phyloP scores from a whole-genome alignment of 2,329 filamentous ascomycete species.

The Pezicula radicicola region DNA sequence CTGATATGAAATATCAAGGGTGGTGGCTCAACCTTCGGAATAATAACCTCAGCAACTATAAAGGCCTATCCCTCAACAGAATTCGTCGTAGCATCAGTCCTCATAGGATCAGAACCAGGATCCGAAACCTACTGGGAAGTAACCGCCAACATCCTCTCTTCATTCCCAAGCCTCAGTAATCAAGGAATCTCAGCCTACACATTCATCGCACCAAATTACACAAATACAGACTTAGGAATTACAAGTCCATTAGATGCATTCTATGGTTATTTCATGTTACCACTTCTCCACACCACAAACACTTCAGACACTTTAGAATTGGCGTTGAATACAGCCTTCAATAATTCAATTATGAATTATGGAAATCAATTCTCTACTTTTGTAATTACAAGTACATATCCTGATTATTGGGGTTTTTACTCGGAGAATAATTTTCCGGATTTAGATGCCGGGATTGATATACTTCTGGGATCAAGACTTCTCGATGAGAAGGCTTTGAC shows the following conservation, averaged over 20 bases:
- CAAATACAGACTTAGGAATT: slow-evolving; percentile 20
- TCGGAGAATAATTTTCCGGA: slow-evolving; percentile 28
- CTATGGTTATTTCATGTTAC: slow-evolving; percentile 30
- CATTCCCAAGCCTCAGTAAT: slow-evolving; percentile 44
- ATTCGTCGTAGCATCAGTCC: slow-evolving; percentile 24
- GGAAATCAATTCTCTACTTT: slow-evolving; percentile 18
- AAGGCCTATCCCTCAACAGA: slow-evolving; percentile 42
- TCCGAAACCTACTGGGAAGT: slow-evolving; percentile 42
- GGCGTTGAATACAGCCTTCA: slow-evolving; percentile 32
- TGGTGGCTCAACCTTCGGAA: slow-evolving; percentile 58
- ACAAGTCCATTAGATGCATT: slow-evolving; percentile 31
- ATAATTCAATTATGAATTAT: slow-evolving; percentile 33
- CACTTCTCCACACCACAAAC: slow-evolving; percentile 28
- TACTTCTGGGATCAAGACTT: slow-evolving; percentile 41
- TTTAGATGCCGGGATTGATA: slow-evolving; percentile 36
- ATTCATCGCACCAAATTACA: slow-evolving; percentile 36
- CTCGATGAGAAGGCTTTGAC: slow-evolving; percentile 36
- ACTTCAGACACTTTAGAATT: slow-evolving; percentile 25
- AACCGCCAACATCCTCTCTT: slow-evolving; percentile 42
- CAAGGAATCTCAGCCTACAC: slow-evolving; percentile 50
- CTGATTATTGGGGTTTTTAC: slow-evolving; percentile 19
- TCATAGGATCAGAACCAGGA: slow-evolving; percentile 26
- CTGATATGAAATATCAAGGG: slow-evolving; percentile 34
- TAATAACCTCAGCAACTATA: slow-evolving; percentile 55
- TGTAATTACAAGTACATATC: slow-evolving; percentile 6